Percentiles rank a stretch among this genome's conserved stretches.
These are phyloP conservation scores for Cyclotella distinguenda DNA, from an alignment of 108 stramenopile genomes.

Conservation along the genomic window DNA sequence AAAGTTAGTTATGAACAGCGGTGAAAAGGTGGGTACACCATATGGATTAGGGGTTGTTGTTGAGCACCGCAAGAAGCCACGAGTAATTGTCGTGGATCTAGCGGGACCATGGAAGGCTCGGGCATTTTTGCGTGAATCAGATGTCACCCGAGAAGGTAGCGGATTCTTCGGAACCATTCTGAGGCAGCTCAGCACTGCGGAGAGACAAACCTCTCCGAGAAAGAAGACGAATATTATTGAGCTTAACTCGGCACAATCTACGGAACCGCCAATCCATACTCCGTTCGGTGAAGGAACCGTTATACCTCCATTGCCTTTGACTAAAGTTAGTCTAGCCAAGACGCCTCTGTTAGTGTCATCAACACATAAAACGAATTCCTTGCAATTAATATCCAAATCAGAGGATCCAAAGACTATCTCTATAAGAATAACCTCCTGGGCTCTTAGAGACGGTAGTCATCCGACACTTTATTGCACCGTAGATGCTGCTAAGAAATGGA, in stretches of 20 bases:
- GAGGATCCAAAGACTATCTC: conserved; percentile 50
- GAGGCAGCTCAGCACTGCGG: conserved; percentile 37
- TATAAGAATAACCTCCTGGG: conserved; percentile 69
- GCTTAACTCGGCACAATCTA: conserved; percentile 55
- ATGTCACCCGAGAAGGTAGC: conserved; percentile 58
- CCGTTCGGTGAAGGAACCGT: conserved; percentile 77
- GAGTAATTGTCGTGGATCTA: conserved; percentile 77
- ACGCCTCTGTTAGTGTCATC: too few species aligned
- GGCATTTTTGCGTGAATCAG: conserved; percentile 63
- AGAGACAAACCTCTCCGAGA: conserved; percentile 21
- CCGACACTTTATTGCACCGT: conserved; percentile 77
- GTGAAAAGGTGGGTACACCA: conserved; percentile 78
- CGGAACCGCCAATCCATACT: conserved; percentile 62
- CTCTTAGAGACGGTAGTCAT: conserved; percentile 67
- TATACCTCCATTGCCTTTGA: conserved; percentile 41
- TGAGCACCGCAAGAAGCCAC: conserved; percentile 58
- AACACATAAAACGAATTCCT: not conserved
- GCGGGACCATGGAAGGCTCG: conserved; percentile 62
- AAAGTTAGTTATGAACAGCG: conserved; percentile 49
- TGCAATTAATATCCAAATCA: not conserved
- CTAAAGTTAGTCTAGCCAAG: too few species aligned
- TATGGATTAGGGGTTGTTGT: conserved; percentile 75
- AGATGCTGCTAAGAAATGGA: conserved; percentile 71
- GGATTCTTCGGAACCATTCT: conserved; percentile 60
- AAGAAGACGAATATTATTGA: conserved; percentile 34